Evolutionary conservation across 345 rosid genomes (phyloP).

Genomic region (Salix brachista): DNA sequence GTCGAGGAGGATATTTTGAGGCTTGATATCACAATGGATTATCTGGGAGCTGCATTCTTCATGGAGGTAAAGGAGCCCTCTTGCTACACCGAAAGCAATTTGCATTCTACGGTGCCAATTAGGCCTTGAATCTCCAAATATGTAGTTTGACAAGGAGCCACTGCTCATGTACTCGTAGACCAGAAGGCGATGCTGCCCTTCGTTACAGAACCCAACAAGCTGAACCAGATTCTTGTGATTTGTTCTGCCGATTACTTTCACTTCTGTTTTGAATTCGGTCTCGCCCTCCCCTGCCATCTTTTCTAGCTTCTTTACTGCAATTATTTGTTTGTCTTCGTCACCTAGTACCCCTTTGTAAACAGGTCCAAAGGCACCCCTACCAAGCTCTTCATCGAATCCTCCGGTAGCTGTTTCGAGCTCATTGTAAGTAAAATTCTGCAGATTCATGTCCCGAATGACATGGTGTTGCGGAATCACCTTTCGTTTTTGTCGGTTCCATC

Average conservation of each 20-base stretch:
- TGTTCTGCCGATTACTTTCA: slow-evolving; percentile 26
- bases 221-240: slow-evolving; percentile 40
- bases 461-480: no score
- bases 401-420: no score
- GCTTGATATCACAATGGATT: slow-evolving; percentile 44
- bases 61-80: slow-evolving; percentile 36
- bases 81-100: slow-evolving; percentile 28
- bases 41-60: slow-evolving; percentile 39
- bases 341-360: slow-evolving; percentile 23
- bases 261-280: slow-evolving; percentile 30
- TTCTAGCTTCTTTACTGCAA: slow-evolving; percentile 39
- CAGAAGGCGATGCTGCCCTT: slow-evolving; percentile 20
- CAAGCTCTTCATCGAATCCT: slow-evolving; percentile 36
- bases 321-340: not conserved
- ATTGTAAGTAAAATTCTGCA: no score
- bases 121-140: slow-evolving; percentile 22
- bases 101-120: slow-evolving; percentile 27
- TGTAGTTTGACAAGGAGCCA: slow-evolving; percentile 27
- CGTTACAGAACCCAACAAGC: slow-evolving; percentile 35
- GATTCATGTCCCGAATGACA: no score
- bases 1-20: slow-evolving; percentile 37
- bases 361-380: slow-evolving; percentile 27
- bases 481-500: no score
- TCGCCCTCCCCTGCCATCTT: slow-evolving; percentile 12
- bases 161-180: slow-evolving; percentile 38